These are phyloP conservation scores for Hygrophorus russula DNA, from an alignment of 768 basidiomycete genomes.

Conservation along the genomic window DNA sequence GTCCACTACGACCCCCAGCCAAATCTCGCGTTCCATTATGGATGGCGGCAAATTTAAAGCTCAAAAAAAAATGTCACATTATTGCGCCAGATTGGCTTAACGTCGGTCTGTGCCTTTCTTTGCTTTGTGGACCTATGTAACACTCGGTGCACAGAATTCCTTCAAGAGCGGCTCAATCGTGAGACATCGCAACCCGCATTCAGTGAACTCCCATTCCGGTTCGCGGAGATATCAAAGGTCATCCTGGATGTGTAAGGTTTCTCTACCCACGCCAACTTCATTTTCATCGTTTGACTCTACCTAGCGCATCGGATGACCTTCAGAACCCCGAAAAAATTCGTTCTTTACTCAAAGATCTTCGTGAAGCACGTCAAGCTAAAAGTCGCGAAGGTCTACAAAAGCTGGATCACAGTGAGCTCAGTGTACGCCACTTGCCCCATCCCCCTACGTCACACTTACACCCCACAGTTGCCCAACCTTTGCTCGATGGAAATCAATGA, in stretches of 20 bases:
- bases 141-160: slow-evolving; percentile 43
- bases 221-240: slow-evolving; percentile 83
- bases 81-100: slow-evolving; percentile 84
- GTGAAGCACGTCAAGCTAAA: slow-evolving; percentile 93
- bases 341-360: slow-evolving; percentile 84
- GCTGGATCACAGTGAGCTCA: slow-evolving; percentile 73
- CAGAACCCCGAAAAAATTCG: slow-evolving; percentile 76
- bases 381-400: slow-evolving; percentile 74
- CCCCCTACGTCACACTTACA: neutral
- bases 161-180: slow-evolving; percentile 60
- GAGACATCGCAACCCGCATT: slow-evolving; percentile 72
- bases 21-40: slow-evolving; percentile 86
- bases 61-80: slow-evolving; percentile 92
- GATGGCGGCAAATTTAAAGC: slow-evolving; percentile 90
- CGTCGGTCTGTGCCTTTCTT: slow-evolving; percentile 45
- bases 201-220: slow-evolving; percentile 76
- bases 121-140: neutral
- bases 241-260: slow-evolving; percentile 78
- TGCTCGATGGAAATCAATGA: slow-evolving; percentile 92
- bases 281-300: neutral
- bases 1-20: slow-evolving; percentile 82
- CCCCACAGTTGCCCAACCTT: slow-evolving; percentile 63
- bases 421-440: slow-evolving; percentile 33
- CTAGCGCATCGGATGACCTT: slow-evolving; percentile 84
- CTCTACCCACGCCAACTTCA: neutral